A percentile compares a stretch with the other conserved stretches of the same genome.
Conservation (phyloP, 805 yeast species). For the Lipomyces sp. region DNA sequence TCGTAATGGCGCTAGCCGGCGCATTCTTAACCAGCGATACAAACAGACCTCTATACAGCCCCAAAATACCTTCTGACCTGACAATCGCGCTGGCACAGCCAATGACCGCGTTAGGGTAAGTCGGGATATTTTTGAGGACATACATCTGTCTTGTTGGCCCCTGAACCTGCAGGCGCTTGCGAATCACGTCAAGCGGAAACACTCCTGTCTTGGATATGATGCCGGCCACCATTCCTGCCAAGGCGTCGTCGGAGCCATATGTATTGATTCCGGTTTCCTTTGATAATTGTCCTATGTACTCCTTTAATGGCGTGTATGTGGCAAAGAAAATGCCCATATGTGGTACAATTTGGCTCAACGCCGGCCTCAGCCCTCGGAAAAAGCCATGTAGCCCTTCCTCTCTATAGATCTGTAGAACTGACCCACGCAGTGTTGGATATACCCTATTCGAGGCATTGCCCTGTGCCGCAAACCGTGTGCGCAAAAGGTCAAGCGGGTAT, state of each 20-base stretch:
- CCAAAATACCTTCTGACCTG: slow-evolving; percentile 56
- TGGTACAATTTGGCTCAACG: slow-evolving; percentile 61
- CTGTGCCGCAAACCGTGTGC: slow-evolving; percentile 82
- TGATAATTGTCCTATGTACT: background rate
- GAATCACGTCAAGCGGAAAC: slow-evolving; percentile 81
- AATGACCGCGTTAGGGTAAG: slow-evolving; percentile 33
- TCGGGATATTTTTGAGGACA: slow-evolving; percentile 13
- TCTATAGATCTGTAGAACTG: slow-evolving; percentile 38
- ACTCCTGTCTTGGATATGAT: slow-evolving; percentile 64
- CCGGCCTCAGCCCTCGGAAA: slow-evolving; percentile 49
- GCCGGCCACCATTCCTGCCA: slow-evolving; percentile 76
- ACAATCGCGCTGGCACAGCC: slow-evolving; percentile 43
- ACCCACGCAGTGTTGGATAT: slow-evolving; percentile 34
- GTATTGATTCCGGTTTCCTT: slow-evolving; percentile 1
- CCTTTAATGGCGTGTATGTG: slow-evolving; percentile 27
- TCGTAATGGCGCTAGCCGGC: slow-evolving; percentile 62
- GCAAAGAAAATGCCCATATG: slow-evolving; percentile 65
- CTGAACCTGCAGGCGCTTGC: slow-evolving; percentile 72
- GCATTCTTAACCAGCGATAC: slow-evolving; percentile 74
- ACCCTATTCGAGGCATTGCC: slow-evolving; percentile 28
- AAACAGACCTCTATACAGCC: slow-evolving; percentile 71
- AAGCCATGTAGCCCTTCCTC: slow-evolving; percentile 48
- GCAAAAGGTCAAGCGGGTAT: slow-evolving; percentile 85
- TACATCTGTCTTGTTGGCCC: slow-evolving; percentile 34
- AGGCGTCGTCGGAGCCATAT: slow-evolving; percentile 43